Conservation (phyloP, 768 basidiomycete genomes). For the Psilocybe sp. region DNA sequence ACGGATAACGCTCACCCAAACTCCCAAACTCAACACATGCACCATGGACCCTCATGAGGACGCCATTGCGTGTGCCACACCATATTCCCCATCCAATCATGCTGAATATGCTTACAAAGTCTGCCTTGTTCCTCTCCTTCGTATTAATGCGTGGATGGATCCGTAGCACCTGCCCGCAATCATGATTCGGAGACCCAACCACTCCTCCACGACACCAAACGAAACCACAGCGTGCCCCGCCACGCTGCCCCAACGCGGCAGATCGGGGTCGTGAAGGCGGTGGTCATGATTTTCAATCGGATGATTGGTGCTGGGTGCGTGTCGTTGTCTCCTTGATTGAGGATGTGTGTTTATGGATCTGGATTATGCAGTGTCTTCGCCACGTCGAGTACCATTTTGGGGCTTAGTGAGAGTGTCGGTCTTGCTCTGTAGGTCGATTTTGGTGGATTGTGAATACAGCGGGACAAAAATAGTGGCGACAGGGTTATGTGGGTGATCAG, state of each 20-base stretch:
- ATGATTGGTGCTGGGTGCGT: conserved; percentile 43
- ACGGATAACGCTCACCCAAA: too few species aligned
- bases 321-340: too few species aligned
- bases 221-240: not conserved
- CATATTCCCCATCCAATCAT: too few species aligned
- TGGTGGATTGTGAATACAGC: too few species aligned
- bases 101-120: too few species aligned
- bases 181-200: not conserved
- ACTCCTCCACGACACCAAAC: not conserved
- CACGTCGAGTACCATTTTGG: conserved; percentile 35
- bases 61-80: too few species aligned
- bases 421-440: conserved; percentile 26
- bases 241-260: conserved; percentile 6
- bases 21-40: too few species aligned
- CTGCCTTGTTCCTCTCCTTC: too few species aligned
- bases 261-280: conserved; percentile 27
- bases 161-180: too few species aligned
- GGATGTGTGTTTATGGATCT: not conserved
- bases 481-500: conserved; percentile 40
- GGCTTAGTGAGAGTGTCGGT: conserved; percentile 37
- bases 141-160: too few species aligned
- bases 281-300: conserved; percentile 43
- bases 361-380: conserved; percentile 35
- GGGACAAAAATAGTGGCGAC: too few species aligned
- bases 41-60: too few species aligned